Evolutionary conservation across 2,329 filamentous ascomycete genomes (phyloP), one percentile per base, ranked within the genome.

Genomic region (Penicillium sp.): DNA sequence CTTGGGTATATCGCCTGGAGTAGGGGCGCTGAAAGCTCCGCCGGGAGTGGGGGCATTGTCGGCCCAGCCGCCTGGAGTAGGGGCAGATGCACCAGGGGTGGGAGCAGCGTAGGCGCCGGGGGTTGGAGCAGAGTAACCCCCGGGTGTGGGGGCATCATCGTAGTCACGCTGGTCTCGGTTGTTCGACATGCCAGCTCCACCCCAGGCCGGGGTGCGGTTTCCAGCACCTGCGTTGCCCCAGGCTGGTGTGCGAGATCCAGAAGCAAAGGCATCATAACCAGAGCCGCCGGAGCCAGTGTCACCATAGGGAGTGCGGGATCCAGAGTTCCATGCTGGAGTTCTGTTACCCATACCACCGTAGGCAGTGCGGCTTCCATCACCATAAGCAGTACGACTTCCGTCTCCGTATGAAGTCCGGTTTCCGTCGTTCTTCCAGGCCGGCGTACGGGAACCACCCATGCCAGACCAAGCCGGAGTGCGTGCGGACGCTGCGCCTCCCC

Each of bases 241-340:
- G 1, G 85, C 88, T 3, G 92, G 92, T 1, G 92, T 96, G 73
- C 93, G 91, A 29, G 88, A 89, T 7, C 89, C 86, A 4, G 83
- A 80, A 14, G 80, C 85, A 79, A 89, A 91, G 31, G 83, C 80
- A 58, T 89, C 88, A 53, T 92, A 53, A 82, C 89, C 45, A 67
- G 89, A 90, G 21, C 82, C 81, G 51, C 82, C 81, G 51, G 87
- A 90, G 21, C 82, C 81, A 51, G 87, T 84, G 39, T 23, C 39
- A 54, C 88, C 90, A 60, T 81, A 81, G 2, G 53, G 90, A 80
- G 90, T 93, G 72, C 89, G 88, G 53, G 88, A 86, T 52, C 89
- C 90, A 2, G 91, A 89, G 57, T 88, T 88, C 90, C 90, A 93
- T 5, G 88, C 89, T 8, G 89, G 89, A 1, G 89, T 92, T 53